phyloP scores from a whole-genome alignment of 257 asterid genomes.

The Rehmannia glutinosa region DNA sequence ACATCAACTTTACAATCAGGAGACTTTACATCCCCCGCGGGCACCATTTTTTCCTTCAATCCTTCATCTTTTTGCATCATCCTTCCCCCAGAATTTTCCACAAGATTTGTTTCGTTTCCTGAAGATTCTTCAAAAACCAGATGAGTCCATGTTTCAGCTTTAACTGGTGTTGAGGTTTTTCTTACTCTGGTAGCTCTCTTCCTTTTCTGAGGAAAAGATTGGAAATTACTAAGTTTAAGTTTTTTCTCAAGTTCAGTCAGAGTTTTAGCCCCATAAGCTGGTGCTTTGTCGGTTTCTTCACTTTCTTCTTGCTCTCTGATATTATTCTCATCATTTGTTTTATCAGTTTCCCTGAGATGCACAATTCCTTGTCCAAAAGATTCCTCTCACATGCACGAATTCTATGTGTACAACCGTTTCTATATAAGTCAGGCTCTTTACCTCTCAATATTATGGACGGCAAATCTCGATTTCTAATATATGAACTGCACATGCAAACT shows the following conservation, averaged over 20 bases:
- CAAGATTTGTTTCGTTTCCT: conserved; percentile 6
- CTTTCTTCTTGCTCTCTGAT: conserved; percentile 21
- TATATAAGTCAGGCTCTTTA: conserved; percentile 52
- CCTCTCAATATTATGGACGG: conserved; percentile 62
- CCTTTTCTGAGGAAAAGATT: conserved; percentile 37
- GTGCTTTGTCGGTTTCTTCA: conserved; percentile 24
- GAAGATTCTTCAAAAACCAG: conserved; percentile 20
- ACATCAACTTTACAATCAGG: conserved; percentile 24
- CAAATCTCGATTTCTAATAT: conserved; percentile 38
- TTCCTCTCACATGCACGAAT: conserved; percentile 67
- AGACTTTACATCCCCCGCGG: conserved; percentile 24
- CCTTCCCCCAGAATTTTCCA: conserved; percentile 9
- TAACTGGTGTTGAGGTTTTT: conserved; percentile 14
- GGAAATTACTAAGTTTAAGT: conserved; percentile 25
- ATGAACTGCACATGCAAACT: conserved; percentile 30
- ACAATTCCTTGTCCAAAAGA: conserved; percentile 31
- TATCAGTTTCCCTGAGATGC: conserved; percentile 31
- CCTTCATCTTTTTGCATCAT: conserved; percentile 20
- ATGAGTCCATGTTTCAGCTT: conserved; percentile 21
- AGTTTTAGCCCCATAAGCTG: conserved; percentile 25
- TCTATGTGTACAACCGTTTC: conserved; percentile 75
- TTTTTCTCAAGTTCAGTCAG: conserved; percentile 30
- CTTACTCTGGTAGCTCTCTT: conserved; percentile 47
- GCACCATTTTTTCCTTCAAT: conserved; percentile 20
- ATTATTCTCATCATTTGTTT: conserved; percentile 18